Percentiles rank a stretch among this genome's conserved stretches.
Evolutionary conservation across 2,329 filamentous ascomycete species (phyloP).

Genomic region (Beauveria sp.): DNA sequence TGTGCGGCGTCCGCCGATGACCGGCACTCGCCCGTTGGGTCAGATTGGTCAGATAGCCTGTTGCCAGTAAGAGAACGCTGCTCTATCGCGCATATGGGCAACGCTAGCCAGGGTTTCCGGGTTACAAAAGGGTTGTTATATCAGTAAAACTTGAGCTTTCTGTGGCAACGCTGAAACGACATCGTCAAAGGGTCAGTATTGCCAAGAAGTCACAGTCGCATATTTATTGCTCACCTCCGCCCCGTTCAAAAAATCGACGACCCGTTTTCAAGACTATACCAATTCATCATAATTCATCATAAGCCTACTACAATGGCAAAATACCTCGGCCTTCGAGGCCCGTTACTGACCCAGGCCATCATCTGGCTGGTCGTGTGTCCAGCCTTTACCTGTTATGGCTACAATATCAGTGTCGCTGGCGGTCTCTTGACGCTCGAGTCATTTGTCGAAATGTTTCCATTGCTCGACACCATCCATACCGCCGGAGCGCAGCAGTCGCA

Average conservation of each 20-base stretch:
- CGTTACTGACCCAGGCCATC: slow-evolving; percentile 28
- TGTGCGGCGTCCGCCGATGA: slow-evolving; percentile 10
- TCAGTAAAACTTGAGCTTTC: not conserved
- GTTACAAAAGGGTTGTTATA: slow-evolving; percentile 1
- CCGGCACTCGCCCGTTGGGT: not conserved
- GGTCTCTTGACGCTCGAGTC: slow-evolving; percentile 57
- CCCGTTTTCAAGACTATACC: not conserved
- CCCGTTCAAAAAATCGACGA: not conserved
- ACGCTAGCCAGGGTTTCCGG: not conserved
- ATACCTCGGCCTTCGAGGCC: slow-evolving; percentile 29
- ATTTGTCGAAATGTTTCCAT: slow-evolving; percentile 46
- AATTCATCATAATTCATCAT: not conserved
- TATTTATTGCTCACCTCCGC: not conserved
- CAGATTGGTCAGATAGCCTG: not conserved
- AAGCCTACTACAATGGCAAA: slow-evolving; percentile 7
- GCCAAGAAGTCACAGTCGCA: not conserved
- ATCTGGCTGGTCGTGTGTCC: slow-evolving; percentile 35
- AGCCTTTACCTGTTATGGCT: slow-evolving; percentile 39
- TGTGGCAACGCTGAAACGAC: not conserved
- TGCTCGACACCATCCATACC: slow-evolving; percentile 44
- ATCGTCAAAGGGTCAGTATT: not conserved
- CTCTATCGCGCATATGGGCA: not conserved
- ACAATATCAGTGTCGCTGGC: slow-evolving; percentile 64
- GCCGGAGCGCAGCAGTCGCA: slow-evolving; percentile 23
- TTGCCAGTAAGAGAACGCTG: not conserved